phyloP scores from a whole-genome alignment of 2,329 filamentous ascomycete species.

The Fusarium nygamai region DNA sequence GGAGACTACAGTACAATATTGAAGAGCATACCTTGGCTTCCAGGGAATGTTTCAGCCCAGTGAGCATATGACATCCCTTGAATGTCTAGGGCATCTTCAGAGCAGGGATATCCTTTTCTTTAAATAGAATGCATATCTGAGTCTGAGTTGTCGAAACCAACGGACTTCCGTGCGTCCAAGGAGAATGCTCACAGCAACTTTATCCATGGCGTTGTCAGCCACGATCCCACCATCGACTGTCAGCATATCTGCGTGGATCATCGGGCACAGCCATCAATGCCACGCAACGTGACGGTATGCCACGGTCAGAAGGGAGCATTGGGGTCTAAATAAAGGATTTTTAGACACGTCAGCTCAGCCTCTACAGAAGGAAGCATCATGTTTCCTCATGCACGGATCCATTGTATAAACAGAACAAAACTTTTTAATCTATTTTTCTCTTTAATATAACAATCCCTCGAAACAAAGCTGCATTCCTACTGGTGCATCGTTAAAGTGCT shows the following conservation, averaged over 20 bases:
- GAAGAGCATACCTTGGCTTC: conserved; percentile 5
- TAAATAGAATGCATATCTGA: conserved; percentile 3
- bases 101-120: background rate
- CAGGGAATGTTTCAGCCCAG: conserved; percentile 9
- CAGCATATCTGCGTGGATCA: conserved; percentile 32
- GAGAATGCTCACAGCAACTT: conserved; percentile 6
- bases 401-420: background rate
- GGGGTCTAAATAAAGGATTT: conserved; percentile 1
- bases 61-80: background rate
- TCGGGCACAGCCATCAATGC: conserved; percentile 19
- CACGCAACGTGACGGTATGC: conserved; percentile 1
- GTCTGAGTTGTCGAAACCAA: conserved; percentile 2
- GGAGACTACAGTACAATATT: background rate
- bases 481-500: conserved; percentile 10
- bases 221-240: conserved; percentile 15
- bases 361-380: background rate
- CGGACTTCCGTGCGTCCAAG: background rate
- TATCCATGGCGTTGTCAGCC: conserved; percentile 24
- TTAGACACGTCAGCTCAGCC: conserved; percentile 1
- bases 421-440: background rate
- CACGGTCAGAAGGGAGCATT: background rate
- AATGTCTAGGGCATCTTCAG: background rate
- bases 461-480: conserved; percentile 21
- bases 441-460: background rate
- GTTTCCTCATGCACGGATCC: background rate